Evolutionary conservation across 345 rosid species (phyloP).

Genomic region (Pistacia integerrima): DNA sequence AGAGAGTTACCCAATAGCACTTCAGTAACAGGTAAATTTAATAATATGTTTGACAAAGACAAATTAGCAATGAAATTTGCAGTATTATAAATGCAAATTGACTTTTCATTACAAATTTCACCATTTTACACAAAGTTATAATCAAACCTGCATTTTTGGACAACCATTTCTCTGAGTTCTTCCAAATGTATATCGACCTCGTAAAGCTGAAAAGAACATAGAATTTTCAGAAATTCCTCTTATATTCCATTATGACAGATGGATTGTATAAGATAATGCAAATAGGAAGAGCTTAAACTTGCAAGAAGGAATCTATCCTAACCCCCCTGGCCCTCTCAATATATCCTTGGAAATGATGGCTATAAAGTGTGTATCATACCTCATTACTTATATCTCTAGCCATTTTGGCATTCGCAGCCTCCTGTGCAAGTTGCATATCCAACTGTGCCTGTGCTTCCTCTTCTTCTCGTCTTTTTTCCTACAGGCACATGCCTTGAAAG

Average conservation of each 20-base stretch:
- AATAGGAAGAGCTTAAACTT: conserved; percentile 10
- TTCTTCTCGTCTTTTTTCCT: conserved; percentile 75
- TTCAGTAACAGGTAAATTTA: background rate
- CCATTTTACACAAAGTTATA: background rate
- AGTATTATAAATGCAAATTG: background rate
- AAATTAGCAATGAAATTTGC: background rate
- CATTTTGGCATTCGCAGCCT: conserved; percentile 75
- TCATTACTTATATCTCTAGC: conserved; percentile 65
- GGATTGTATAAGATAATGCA: background rate
- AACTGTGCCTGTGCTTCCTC: conserved; percentile 61
- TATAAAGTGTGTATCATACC: conserved; percentile 32
- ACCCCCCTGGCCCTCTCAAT: background rate
- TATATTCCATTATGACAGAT: background rate
- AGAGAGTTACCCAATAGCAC: background rate
- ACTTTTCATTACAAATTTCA: conserved; percentile 3
- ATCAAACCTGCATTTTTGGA: conserved; percentile 76
- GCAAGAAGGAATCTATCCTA: background rate
- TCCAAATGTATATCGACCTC: conserved; percentile 67
- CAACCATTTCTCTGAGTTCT: conserved; percentile 62
- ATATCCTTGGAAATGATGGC: background rate
- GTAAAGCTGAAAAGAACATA: conserved; percentile 50
- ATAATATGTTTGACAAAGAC: background rate
- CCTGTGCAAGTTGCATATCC: conserved; percentile 69
- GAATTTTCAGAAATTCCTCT: background rate
- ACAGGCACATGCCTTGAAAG: conserved; percentile 19